Evolutionary conservation across 768 basidiomycete species (phyloP), one percentile per base, ranked within the genome.

Genomic region (Podaxis rugospora): DNA sequence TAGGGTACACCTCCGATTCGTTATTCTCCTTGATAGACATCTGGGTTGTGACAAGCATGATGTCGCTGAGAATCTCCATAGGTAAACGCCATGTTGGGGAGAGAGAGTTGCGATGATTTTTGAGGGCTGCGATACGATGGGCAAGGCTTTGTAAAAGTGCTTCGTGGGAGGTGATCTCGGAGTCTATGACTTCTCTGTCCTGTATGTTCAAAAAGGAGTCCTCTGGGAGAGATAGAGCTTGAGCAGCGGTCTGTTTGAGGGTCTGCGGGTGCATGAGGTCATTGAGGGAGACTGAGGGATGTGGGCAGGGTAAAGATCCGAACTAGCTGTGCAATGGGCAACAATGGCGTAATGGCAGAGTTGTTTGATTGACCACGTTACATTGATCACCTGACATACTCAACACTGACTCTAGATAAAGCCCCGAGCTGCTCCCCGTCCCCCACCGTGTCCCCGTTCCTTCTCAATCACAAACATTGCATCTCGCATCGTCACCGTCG

Each of bases 381-480:
- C 32, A 9, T 1, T 32, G 32, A 32, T 32, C 32, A 32, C 32
- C 32, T 32, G 32, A 32, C 13, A 47, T 18, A 36, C 46, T 73
- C 66, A 85, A 32, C 7, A 32, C 7, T 32, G 32, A 32, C 32
- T 32, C 58, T 61, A 61, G 6, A 54, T 61, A 55, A 54, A 90
- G 39, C 88, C 88, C 46, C 82, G 78, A 18, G 90, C 90, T 39
- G 90, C 81, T 2, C 91, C 92, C 60, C 84, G 76, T 5, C 92
- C 92, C 28, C 87, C 91, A 25, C 92, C 92, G 70, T 94, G 92
- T 4, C 90, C 91, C 50, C 85, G 75, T 72, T 94, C 92, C 66
- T 84, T 88, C 70, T 91, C 89, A 58, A 95, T 78, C 10, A 92
- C 92, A 71, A 94, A 95, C 80, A 95, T 79, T 2, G 91, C 88